Conservation (phyloP, 2,329 filamentous ascomycete species). For the Hymenoscyphus scutula region DNA sequence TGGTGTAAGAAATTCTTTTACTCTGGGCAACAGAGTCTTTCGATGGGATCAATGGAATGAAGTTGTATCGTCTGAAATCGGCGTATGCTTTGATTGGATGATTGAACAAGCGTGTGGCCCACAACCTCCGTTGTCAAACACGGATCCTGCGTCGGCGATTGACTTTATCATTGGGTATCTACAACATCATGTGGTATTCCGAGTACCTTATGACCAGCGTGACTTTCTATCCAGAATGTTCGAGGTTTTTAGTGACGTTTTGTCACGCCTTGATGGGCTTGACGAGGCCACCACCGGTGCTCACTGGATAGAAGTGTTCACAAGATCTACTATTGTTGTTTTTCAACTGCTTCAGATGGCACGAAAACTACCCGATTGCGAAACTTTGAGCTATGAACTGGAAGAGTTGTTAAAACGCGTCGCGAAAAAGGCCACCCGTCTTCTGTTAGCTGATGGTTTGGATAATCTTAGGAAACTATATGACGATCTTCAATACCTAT, state of each 20-base stretch:
- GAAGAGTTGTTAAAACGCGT: constrained; percentile 50
- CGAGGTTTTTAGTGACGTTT: constrained; percentile 31
- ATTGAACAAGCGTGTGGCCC: constrained; percentile 41
- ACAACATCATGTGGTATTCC: constrained; percentile 29
- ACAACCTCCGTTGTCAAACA: background rate
- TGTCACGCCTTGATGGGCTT: constrained; percentile 18
- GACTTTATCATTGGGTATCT: constrained; percentile 33
- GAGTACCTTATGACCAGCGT: constrained; percentile 13
- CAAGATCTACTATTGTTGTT: constrained; percentile 37
- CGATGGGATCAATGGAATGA: constrained; percentile 58
- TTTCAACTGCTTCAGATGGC: constrained; percentile 46
- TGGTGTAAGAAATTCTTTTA: constrained; percentile 42
- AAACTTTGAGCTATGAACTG: constrained; percentile 37
- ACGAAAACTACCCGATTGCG: constrained; percentile 16
- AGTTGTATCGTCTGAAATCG: constrained; percentile 58
- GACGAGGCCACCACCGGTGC: background rate
- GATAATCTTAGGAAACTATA: constrained; percentile 47
- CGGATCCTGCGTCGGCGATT: constrained; percentile 18
- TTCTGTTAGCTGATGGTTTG: constrained; percentile 45
- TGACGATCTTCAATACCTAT: constrained; percentile 45
- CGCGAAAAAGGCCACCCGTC: constrained; percentile 39
- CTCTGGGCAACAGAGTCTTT: constrained; percentile 49
- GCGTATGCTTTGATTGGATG: constrained; percentile 59
- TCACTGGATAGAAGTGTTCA: constrained; percentile 22
- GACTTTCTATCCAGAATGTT: constrained; percentile 33